These are phyloP conservation scores for Spirogloea muscicola DNA, from an alignment of 139 green algal genomes.

Conservation along the genomic window DNA sequence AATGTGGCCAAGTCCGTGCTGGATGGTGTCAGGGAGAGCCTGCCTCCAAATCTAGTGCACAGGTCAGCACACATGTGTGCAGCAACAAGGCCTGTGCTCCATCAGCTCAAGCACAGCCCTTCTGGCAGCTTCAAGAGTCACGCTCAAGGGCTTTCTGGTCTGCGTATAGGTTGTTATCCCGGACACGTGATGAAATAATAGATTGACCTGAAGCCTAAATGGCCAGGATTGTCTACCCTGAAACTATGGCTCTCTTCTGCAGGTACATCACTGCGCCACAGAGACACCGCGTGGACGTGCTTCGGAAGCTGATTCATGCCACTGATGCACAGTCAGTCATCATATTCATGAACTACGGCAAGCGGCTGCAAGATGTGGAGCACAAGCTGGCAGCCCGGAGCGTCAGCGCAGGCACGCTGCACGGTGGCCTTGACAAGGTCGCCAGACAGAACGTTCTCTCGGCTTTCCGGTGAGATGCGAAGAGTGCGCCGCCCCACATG, in stretches of 20 bases:
- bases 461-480: constrained; percentile 59
- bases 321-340: constrained; percentile 64
- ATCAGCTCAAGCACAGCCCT: not conserved
- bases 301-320: constrained; percentile 80
- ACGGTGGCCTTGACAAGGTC: constrained; percentile 74
- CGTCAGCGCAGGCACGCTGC: constrained; percentile 70
- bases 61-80: constrained; percentile 10
- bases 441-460: constrained; percentile 64
- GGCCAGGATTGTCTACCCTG: not conserved
- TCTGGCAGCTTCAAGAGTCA: not conserved
- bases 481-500: not conserved
- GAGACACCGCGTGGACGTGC: constrained; percentile 69
- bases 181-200: not conserved
- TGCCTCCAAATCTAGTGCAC: constrained; percentile 52
- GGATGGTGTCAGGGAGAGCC: constrained; percentile 7
- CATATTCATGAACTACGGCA: constrained; percentile 96
- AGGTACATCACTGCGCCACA: constrained; percentile 27
- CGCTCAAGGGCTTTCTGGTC: not conserved
- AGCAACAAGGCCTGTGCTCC: no score
- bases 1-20: not conserved
- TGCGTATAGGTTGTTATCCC: no score
- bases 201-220: not conserved
- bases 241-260: constrained; percentile 2
- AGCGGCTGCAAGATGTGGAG: constrained; percentile 59
- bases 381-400: constrained; percentile 75